These are phyloP conservation scores for Neurospora sp. DNA, from an alignment of 495 filamentous ascomycete species.

Conservation along the genomic window DNA sequence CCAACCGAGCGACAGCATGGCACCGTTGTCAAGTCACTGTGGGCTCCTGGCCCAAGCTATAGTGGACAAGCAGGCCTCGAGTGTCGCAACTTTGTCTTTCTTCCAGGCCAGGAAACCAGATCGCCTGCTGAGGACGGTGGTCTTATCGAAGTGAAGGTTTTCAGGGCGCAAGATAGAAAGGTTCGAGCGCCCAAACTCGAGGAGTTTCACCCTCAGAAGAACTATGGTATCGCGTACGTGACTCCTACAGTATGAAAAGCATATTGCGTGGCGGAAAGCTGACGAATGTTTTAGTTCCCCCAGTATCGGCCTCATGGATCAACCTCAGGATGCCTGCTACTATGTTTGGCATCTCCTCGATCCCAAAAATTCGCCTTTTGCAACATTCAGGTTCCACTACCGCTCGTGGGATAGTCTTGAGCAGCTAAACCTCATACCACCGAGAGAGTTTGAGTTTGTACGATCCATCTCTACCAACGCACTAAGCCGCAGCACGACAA, in stretches of 20 bases:
- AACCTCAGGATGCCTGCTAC: conserved; percentile 36
- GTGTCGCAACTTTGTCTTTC: conserved; percentile 32
- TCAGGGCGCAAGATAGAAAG: conserved; percentile 32
- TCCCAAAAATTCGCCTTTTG: conserved; percentile 35
- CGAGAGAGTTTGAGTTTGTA: conserved; percentile 8
- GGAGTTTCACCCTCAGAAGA: conserved; percentile 28
- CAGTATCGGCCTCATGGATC: conserved; percentile 36
- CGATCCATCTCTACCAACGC: conserved; percentile 3
- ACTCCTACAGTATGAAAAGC: background rate
- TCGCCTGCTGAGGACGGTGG: conserved; percentile 40
- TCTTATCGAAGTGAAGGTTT: conserved; percentile 40
- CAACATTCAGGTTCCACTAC: conserved; percentile 41
- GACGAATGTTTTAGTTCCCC: conserved; percentile 22
- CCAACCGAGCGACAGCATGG: conserved; percentile 17
- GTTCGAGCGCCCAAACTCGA: conserved; percentile 23
- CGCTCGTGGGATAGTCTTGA: conserved; percentile 33
- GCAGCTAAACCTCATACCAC: conserved; percentile 29
- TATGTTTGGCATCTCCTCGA: conserved; percentile 39
- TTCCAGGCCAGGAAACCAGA: conserved; percentile 22
- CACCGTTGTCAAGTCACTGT: conserved; percentile 33
- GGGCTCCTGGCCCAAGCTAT: conserved; percentile 24
- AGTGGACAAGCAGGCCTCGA: conserved; percentile 26
- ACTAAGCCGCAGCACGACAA: background rate
- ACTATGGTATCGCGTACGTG: conserved; percentile 39
- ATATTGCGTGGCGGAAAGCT: background rate